phyloP scores from a whole-genome alignment of 495 filamentous ascomycete species.

The Xylaria intraflava region DNA sequence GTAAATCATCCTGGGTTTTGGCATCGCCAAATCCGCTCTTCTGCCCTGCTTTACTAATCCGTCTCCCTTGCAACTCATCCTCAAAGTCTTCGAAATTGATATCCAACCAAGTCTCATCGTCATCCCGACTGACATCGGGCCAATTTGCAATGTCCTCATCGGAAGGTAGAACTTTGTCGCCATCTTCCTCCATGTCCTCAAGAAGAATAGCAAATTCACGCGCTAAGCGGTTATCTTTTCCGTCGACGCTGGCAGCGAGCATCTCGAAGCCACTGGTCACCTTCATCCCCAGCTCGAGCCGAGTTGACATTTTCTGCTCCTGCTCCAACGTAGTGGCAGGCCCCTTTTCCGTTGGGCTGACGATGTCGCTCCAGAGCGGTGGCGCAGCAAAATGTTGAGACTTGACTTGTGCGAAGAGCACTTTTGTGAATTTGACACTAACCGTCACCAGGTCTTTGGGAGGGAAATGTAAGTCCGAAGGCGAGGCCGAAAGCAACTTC shows the following conservation, averaged over 20 bases:
- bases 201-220: slow-evolving; percentile 69
- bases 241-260: slow-evolving; percentile 59
- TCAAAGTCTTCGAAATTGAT: slow-evolving; percentile 89
- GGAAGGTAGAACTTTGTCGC: slow-evolving; percentile 56
- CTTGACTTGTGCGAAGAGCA: slow-evolving; percentile 85
- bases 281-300: slow-evolving; percentile 81
- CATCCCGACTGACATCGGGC: slow-evolving; percentile 53
- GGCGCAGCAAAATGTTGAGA: slow-evolving; percentile 79
- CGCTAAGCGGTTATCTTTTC: slow-evolving; percentile 56
- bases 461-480: slow-evolving; percentile 47
- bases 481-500: slow-evolving; percentile 54
- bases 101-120: slow-evolving; percentile 89
- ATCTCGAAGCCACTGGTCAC: slow-evolving; percentile 87
- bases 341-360: slow-evolving; percentile 20
- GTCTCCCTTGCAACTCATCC: slow-evolving; percentile 51
- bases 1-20: slow-evolving; percentile 71
- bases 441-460: slow-evolving; percentile 74
- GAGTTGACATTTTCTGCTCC: slow-evolving; percentile 30
- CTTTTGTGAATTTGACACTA: slow-evolving; percentile 73
- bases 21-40: slow-evolving; percentile 63
- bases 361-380: slow-evolving; percentile 48
- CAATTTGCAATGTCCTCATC: slow-evolving; percentile 67
- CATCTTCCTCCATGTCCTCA: slow-evolving; percentile 57
- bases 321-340: slow-evolving; percentile 16
- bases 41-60: slow-evolving; percentile 15